These are phyloP conservation scores for Fusarium proliferatum DNA, from an alignment of 2,329 filamentous ascomycete genomes.

Conservation along the genomic window DNA sequence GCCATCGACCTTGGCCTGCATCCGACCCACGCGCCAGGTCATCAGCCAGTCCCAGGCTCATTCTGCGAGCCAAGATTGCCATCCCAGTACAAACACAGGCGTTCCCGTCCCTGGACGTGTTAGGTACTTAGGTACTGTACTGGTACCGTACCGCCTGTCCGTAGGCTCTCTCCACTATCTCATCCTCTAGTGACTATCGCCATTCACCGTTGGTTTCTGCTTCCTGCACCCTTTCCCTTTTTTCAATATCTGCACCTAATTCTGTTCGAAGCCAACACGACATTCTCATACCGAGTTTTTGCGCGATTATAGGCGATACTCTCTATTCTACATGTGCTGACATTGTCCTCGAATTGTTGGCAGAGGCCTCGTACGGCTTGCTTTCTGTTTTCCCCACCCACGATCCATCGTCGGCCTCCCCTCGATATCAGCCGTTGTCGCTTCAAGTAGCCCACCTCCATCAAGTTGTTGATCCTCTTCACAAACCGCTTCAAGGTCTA, in stretches of 20 bases:
- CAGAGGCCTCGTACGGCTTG: constrained; percentile 31
- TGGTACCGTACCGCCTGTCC: constrained; percentile 33
- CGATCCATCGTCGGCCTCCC: constrained; percentile 28
- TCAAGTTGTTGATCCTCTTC: constrained; percentile 23
- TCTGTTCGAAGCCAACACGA: constrained; percentile 1
- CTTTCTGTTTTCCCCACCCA: constrained; percentile 30
- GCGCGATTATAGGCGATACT: constrained; percentile 5
- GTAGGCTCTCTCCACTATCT: constrained; percentile 35
- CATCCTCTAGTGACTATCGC: constrained; percentile 28
- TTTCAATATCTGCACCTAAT: constrained; percentile 20
- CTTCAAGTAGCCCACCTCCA: constrained; percentile 16
- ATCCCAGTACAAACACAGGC: constrained; percentile 36
- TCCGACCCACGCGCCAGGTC: constrained; percentile 36
- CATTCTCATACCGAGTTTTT: background rate
- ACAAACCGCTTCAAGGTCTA: constrained; percentile 12
- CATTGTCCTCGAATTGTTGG: constrained; percentile 30
- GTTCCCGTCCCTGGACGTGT: constrained; percentile 36
- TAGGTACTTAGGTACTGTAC: background rate
- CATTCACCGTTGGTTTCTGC: constrained; percentile 37
- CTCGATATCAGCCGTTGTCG: constrained; percentile 35
- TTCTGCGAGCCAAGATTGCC: constrained; percentile 34
- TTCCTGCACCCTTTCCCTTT: constrained; percentile 34
- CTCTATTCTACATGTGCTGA: constrained; percentile 40
- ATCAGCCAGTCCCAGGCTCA: constrained; percentile 34
- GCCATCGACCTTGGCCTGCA: constrained; percentile 42